Evolutionary conservation across 2,329 filamentous ascomycete species (phyloP).

Genomic region (Talaromyces sp.): DNA sequence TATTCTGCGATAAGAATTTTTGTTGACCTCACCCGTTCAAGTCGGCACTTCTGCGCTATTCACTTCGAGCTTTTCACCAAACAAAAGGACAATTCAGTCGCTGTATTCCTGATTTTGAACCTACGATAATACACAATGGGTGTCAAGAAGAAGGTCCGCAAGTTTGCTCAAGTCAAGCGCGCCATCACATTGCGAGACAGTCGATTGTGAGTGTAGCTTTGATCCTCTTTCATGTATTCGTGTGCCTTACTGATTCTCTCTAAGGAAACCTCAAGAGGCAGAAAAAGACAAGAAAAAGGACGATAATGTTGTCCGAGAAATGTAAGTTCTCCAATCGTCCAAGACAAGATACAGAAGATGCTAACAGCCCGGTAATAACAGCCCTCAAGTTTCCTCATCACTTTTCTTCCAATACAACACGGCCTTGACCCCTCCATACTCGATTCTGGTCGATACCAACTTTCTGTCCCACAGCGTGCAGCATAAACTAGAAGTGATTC

Average conservation of each 20-base stretch:
- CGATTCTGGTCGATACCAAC: slow-evolving; percentile 79
- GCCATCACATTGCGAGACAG: slow-evolving; percentile 78
- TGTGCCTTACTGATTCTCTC: neutral
- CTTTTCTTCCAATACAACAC: slow-evolving; percentile 91
- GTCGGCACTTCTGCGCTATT: neutral
- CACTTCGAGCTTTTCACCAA: neutral
- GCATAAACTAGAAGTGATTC: slow-evolving; percentile 81
- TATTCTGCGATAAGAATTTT: slow-evolving; percentile 8
- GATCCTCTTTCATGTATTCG: neutral
- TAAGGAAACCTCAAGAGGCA: slow-evolving; percentile 69
- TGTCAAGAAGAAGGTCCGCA: slow-evolving; percentile 83
- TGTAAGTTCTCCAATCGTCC: slow-evolving; percentile 44
- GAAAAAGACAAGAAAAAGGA: slow-evolving; percentile 59
- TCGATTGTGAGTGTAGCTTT: slow-evolving; percentile 51
- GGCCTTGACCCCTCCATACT: slow-evolving; percentile 78
- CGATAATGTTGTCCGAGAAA: slow-evolving; percentile 68
- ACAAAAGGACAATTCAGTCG: too few relatives aligned
- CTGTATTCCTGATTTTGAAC: neutral
- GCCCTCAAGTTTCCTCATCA: slow-evolving; percentile 73
- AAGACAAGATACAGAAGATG: neutral
- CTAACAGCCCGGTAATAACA: slow-evolving; percentile 27
- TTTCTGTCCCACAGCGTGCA: slow-evolving; percentile 89
- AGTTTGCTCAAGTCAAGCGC: slow-evolving; percentile 82
- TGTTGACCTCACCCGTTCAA: neutral
- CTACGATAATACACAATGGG: slow-evolving; percentile 60